These are phyloP conservation scores for Zanthoxylum bungeanum DNA, from an alignment of 345 rosid genomes.

Conservation along the genomic window DNA sequence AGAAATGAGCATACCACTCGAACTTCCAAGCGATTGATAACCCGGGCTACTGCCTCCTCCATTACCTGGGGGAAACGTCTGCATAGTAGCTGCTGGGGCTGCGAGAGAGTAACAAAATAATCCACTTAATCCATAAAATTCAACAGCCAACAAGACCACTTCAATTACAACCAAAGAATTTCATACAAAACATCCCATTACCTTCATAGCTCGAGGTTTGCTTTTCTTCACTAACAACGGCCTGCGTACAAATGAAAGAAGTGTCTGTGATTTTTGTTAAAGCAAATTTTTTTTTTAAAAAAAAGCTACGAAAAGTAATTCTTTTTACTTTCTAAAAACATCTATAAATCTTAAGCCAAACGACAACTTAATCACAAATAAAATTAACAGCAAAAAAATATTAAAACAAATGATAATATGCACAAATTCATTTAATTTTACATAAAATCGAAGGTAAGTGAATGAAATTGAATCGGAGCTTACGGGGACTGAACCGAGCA, in stretches of 20 bases:
- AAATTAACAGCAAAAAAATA: no score
- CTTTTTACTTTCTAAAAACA: constrained; percentile 1
- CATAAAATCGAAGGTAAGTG: neutral
- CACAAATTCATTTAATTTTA: neutral
- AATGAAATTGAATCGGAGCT: constrained; percentile 15
- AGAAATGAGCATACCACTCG: constrained; percentile 46
- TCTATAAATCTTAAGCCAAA: neutral
- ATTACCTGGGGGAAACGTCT: constrained; percentile 58
- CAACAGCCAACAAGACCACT: neutral
- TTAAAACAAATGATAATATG: no score
- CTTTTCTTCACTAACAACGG: constrained; percentile 59
- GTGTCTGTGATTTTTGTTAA: no score
- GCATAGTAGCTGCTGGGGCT: constrained; percentile 76
- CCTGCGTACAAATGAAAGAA: constrained; percentile 27
- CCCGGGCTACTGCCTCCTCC: constrained; percentile 50
- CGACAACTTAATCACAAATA: no score
- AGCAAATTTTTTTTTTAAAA: no score
- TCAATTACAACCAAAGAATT: neutral
- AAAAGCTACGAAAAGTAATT: neutral
- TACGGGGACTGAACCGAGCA: constrained; percentile 92
- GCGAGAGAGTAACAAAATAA: constrained; percentile 21
- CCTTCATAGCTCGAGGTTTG: constrained; percentile 47
- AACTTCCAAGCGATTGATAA: constrained; percentile 68
- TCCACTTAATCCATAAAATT: neutral
- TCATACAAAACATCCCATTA: constrained; percentile 14